Base-by-base conservation (phyloP, 257 asterid genomes). In the Orobanche coerulescens region DNA sequence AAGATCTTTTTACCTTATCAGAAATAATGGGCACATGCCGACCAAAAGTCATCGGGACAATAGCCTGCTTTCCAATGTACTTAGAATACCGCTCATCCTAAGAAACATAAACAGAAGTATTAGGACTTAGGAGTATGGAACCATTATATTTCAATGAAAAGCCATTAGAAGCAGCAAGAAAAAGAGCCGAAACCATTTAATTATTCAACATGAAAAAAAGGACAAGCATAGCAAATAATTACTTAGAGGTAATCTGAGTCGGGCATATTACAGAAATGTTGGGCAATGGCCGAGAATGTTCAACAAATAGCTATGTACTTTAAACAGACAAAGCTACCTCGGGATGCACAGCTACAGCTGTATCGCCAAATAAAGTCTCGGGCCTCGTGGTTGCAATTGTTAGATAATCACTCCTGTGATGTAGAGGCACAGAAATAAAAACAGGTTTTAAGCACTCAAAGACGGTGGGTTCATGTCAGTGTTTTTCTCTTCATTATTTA, bases 331-430 rank as follows among this genome's bases (percentile, higher is more conserved):
- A 67, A 59, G 71, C 64, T 81, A 92, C 98, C 93, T 73, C 52
- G 39, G 98, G 98, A 81, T 92, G 77, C 65, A 92, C 95, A 8
- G 98, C 98, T 58, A 92, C 58, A 19, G 98, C 98, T 18, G 94
- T 83, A 78, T 92, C 98, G 69, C 97, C 98, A 65, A 92, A 92
- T 74, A 92, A 86, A 65, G 98, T 92, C 83, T 92, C 98, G 3
- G 98, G 98, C 53, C 98, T 87, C 0, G 98, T 88, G 44, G 98
- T 92, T 69, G 98, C 97, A 77, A 92, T 86, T 46, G 96, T 88
- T 69, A 92, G 76, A 81, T 28, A 92, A 72, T 92, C 98, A 74
- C 76, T 75, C 88, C 98, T 92, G 75, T 71, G 53, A 67, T 22
- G 62, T 58, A 65, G 66, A 68, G 61, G 49, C 49, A 16, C 2